phyloP scores from a whole-genome alignment of 2,329 filamentous ascomycete genomes.

The Harringtonia aguacate region DNA sequence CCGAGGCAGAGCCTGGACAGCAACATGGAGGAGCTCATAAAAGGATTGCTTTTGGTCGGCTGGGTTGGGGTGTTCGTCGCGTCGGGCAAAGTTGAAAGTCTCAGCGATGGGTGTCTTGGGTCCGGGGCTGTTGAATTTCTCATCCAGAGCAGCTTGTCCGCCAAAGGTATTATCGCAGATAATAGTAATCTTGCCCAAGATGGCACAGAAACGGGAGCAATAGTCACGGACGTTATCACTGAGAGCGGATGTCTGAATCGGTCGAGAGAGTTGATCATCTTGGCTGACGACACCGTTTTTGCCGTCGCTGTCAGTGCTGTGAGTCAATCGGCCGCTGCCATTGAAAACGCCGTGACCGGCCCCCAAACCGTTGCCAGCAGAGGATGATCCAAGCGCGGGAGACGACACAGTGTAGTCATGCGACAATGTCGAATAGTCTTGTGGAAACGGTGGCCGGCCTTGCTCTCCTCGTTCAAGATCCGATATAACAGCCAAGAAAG shows the following conservation, averaged over 20 bases:
- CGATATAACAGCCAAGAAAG: slow-evolving; percentile 85
- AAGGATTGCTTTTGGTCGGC: slow-evolving; percentile 86
- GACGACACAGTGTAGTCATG: slow-evolving; percentile 37
- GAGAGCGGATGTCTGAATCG: slow-evolving; percentile 51
- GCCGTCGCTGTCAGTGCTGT: not conserved
- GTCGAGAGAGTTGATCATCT: slow-evolving; percentile 57
- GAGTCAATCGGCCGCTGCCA: too few species aligned
- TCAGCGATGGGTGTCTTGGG: slow-evolving; percentile 94
- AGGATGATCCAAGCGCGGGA: slow-evolving; percentile 32
- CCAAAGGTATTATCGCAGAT: slow-evolving; percentile 97
- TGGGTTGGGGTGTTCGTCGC: slow-evolving; percentile 63
- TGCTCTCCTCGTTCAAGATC: slow-evolving; percentile 80
- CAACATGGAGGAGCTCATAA: slow-evolving; percentile 90
- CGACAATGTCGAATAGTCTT: slow-evolving; percentile 35
- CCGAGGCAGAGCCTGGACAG: slow-evolving; percentile 88
- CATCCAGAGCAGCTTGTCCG: slow-evolving; percentile 86
- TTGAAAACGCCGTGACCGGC: not conserved
- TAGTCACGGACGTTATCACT: slow-evolving; percentile 72
- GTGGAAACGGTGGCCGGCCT: slow-evolving; percentile 73
- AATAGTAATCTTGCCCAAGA: slow-evolving; percentile 89
- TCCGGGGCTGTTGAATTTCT: slow-evolving; percentile 79
- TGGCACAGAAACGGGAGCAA: slow-evolving; percentile 86
- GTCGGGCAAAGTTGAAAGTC: slow-evolving; percentile 79
- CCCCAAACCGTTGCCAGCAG: slow-evolving; percentile 10
- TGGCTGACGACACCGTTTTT: slow-evolving; percentile 15